Conservation (phyloP, 768 basidiomycete species). For the Crepidotus variabilis region DNA sequence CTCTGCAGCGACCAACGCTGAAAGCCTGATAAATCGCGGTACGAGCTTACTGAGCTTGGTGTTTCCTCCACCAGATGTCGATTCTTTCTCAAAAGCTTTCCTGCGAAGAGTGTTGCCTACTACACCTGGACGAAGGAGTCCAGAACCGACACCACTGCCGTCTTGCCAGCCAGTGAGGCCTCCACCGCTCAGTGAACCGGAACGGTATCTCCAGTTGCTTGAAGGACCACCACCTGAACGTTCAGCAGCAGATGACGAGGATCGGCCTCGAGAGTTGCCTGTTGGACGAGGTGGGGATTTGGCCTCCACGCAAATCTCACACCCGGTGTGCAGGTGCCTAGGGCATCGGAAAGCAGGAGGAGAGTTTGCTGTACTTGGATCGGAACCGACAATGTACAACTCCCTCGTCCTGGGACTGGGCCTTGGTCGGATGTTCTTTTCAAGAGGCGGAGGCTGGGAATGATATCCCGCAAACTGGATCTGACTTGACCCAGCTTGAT, state of each 20-base stretch:
- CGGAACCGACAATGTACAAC: conserved; percentile 59
- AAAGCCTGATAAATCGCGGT: conserved; percentile 70
- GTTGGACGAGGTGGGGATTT: conserved; percentile 31
- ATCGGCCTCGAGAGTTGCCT: conserved; percentile 20
- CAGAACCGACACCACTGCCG: conserved; percentile 69
- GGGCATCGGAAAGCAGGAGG: conserved; percentile 66
- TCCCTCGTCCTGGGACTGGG: conserved; percentile 36
- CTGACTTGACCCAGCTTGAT: conserved; percentile 5
- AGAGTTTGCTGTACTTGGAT: conserved; percentile 58
- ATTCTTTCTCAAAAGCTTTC: conserved; percentile 25
- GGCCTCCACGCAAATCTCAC: conserved; percentile 74
- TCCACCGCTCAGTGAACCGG: conserved; percentile 34
- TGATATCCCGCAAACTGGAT: conserved; percentile 1
- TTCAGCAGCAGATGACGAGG: conserved; percentile 9
- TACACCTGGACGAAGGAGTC: conserved; percentile 53
- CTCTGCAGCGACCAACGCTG: conserved; percentile 75
- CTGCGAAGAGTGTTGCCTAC: conserved; percentile 60
- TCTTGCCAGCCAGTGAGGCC: conserved; percentile 75
- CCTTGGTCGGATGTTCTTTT: conserved; percentile 11
- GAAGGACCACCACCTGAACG: conserved; percentile 5
- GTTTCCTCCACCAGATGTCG: conserved; percentile 46
- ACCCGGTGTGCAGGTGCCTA: conserved; percentile 68
- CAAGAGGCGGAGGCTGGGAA: conserved; percentile 12
- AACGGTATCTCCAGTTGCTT: conserved; percentile 28
- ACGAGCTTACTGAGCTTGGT: conserved; percentile 65